These are phyloP conservation scores for Rhodosporidiobolus odoratus DNA, from an alignment of 768 basidiomycete species.

Conservation along the genomic window DNA sequence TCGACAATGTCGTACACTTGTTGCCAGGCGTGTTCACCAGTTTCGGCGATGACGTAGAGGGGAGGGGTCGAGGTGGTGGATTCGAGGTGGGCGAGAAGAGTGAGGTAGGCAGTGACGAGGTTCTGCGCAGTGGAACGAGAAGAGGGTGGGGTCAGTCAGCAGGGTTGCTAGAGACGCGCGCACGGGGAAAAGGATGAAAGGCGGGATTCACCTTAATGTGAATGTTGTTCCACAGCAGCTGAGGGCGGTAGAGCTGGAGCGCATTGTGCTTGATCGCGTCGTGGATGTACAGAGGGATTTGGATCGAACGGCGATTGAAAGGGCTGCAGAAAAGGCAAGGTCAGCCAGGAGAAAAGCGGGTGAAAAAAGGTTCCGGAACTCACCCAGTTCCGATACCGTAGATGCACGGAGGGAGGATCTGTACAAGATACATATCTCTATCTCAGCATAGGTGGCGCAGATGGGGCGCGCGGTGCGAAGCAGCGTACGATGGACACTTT, in stretches of 20 bases:
- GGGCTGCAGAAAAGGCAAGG: not conserved
- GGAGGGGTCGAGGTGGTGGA: not conserved
- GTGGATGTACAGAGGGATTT: constrained; percentile 18
- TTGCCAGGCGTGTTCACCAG: constrained; percentile 6
- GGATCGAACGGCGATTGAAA: constrained; percentile 28
- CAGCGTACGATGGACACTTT: constrained; percentile 26
- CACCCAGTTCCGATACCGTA: too few species aligned
- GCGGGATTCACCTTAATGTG: constrained; percentile 11
- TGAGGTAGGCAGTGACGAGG: constrained; percentile 14
- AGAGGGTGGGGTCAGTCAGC: too few species aligned
- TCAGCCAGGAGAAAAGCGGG: not conserved
- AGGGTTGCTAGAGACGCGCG: not conserved
- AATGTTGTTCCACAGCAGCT: constrained; percentile 27
- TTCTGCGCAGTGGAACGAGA: too few species aligned
- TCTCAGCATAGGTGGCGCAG: too few species aligned
- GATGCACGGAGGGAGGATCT: constrained; percentile 27
- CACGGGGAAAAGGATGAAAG: not conserved
- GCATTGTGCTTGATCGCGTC: constrained; percentile 4
- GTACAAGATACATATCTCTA: too few species aligned
- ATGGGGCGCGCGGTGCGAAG: not conserved
- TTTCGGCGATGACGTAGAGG: constrained; percentile 15
- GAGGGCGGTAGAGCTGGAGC: not conserved
- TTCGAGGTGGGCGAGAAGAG: constrained; percentile 16
- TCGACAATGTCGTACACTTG: not conserved
- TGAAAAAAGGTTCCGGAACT: not conserved